phyloP scores from a whole-genome alignment of 2,329 filamentous ascomycete species.

The Beauveria medogensis region DNA sequence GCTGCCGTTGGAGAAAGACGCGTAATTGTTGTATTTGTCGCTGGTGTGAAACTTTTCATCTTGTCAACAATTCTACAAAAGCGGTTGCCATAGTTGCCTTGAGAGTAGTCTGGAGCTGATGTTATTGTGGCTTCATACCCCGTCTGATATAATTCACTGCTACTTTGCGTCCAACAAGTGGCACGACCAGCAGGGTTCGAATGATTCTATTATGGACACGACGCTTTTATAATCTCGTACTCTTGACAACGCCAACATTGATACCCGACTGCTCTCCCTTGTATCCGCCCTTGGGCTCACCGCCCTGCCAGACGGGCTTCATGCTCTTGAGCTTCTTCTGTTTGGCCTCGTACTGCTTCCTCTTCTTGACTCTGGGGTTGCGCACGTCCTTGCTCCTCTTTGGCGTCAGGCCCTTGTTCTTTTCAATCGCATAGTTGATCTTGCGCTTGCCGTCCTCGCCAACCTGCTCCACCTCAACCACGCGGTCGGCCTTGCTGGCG shows the following conservation, averaged over 20 bases:
- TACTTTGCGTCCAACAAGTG: neutral
- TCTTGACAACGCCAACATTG: conserved; percentile 88
- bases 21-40: neutral
- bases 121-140: neutral
- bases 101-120: no score
- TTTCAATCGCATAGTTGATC: conserved; percentile 88
- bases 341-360: conserved; percentile 91
- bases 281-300: conserved; percentile 78
- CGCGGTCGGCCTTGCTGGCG: conserved; percentile 55
- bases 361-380: conserved; percentile 97
- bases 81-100: no score
- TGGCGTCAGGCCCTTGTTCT: conserved; percentile 92
- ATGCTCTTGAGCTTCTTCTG: conserved; percentile 93
- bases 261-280: conserved; percentile 90
- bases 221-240: conserved; percentile 66
- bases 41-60: neutral
- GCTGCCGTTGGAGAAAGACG: neutral
- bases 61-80: no score
- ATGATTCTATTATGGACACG: neutral
- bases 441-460: conserved; percentile 82
- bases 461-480: conserved; percentile 59
- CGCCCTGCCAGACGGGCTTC: conserved; percentile 78
- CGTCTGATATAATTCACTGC: neutral
- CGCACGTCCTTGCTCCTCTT: conserved; percentile 88
- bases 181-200: neutral